Conservation (phyloP, 2,329 filamentous ascomycete species). For the Helotiales sp. region DNA sequence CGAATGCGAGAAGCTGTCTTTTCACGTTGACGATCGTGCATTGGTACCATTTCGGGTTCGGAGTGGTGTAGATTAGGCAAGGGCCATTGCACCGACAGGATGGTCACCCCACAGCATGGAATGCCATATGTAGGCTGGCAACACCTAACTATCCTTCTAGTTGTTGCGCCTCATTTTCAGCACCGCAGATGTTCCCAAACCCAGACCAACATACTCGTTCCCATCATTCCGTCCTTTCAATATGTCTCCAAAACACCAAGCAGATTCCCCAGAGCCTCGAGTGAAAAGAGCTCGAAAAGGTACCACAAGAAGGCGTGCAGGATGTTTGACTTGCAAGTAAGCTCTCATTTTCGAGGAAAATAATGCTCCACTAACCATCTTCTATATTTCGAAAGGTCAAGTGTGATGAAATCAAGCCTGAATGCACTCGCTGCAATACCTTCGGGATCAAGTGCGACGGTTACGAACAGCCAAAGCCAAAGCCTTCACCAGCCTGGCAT, state of each 20-base stretch:
- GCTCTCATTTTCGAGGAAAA: background rate
- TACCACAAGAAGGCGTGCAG: conserved; percentile 6
- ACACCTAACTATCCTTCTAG: background rate
- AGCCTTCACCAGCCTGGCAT: background rate
- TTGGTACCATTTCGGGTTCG: background rate
- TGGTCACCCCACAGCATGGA: background rate
- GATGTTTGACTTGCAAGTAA: conserved; percentile 20
- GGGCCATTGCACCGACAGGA: background rate
- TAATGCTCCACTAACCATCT: background rate
- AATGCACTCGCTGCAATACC: conserved; percentile 14
- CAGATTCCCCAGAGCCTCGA: background rate
- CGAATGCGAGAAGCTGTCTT: background rate
- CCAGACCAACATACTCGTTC: too few species aligned
- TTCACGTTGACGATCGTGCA: background rate
- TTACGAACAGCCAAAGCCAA: conserved; percentile 6
- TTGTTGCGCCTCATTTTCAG: background rate
- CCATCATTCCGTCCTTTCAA: background rate
- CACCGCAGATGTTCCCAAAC: too few species aligned
- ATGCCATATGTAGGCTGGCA: too few species aligned
- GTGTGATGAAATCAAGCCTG: conserved; percentile 22
- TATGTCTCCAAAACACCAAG: background rate
- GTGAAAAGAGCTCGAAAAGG: background rate
- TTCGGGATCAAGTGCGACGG: conserved; percentile 17
- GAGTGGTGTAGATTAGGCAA: background rate
- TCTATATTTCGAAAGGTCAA: conserved; percentile 18